Base-by-base conservation (phyloP, 345 rosid genomes). In the Geranium rotundifolium region DNA sequence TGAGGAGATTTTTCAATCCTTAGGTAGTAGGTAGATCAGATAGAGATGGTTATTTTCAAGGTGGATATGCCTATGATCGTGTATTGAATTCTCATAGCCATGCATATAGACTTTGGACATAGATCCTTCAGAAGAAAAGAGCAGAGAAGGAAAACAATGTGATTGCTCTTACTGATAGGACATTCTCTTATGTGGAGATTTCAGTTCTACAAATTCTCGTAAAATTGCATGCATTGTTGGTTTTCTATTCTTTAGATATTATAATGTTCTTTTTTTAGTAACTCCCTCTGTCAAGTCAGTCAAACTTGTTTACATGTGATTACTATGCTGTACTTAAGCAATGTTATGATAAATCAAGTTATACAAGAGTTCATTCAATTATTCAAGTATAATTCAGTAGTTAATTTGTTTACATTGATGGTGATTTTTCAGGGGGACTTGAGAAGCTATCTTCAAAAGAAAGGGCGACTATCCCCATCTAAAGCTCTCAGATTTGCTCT, bases 391-490 rank as follows among this genome's bases (percentile, higher is more conserved):
- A 3, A 46, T 46, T 14, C 52, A 10, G 14, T 9, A 46, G 52
- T 46, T 46, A 46, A 46, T 34, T 34, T 46, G 54, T 27, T 50
- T 54, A 56, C 58, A 19, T 31, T 68, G 61, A 12, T 67, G 69
- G 65, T 29, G 31, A 46, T 46, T 46, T 34, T 46, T 73, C 83
- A 93, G 99, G 99, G 99, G 70, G 97, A 93, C 65, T 67, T 93
- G 19, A 81, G 81, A 67, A 73, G 72, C 61, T 93, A 93, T 76
- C 84, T 93, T 70, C 90, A 81, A 67, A 86, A 82, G 82, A 93
- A 93, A 79, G 90, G 99, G 67, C 97, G 96, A 62, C 80, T 87
- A 50, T 83, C 99, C 64, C 91, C 80, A 41, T 76, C 96, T 60
- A 93, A 88, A 84, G 79, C 72, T 69, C 63, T 90, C 67, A 79